Evolutionary conservation across 208 protist genomes (phyloP).

Genomic region (Trypanosoma vivax): DNA sequence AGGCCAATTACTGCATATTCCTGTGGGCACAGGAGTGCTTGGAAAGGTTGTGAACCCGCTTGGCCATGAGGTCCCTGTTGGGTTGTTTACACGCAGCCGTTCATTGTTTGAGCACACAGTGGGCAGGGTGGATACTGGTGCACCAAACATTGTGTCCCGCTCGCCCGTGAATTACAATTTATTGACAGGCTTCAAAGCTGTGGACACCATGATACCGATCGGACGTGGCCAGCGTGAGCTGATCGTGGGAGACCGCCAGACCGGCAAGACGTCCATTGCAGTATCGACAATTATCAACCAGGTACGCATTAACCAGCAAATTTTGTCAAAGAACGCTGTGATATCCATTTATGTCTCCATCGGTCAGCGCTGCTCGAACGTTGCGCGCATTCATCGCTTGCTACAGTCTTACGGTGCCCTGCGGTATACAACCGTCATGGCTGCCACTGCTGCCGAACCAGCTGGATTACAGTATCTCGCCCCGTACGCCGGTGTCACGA

Average conservation of each 20-base stretch:
- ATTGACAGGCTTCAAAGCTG: slow-evolving; percentile 89
- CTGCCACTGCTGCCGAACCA: slow-evolving; percentile 87
- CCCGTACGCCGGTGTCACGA: slow-evolving; percentile 86
- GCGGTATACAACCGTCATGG: slow-evolving; percentile 87
- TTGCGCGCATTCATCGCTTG: slow-evolving; percentile 86
- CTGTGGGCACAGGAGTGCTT: slow-evolving; percentile 70
- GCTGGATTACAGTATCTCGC: slow-evolving; percentile 90
- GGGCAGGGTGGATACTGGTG: slow-evolving; percentile 85
- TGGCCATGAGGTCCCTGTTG: slow-evolving; percentile 72
- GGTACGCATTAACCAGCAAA: slow-evolving; percentile 84
- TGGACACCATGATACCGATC: slow-evolving; percentile 92
- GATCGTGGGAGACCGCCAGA: slow-evolving; percentile 93
- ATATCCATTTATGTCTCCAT: slow-evolving; percentile 92
- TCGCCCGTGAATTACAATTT: slow-evolving; percentile 91
- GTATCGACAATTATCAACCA: slow-evolving; percentile 93
- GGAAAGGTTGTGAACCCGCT: slow-evolving; percentile 86
- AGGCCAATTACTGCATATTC: slow-evolving; percentile 78
- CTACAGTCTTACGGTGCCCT: slow-evolving; percentile 79
- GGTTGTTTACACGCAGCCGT: slow-evolving; percentile 51
- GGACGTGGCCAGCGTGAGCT: slow-evolving; percentile 92
- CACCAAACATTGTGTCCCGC: slow-evolving; percentile 91
- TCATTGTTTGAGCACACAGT: slow-evolving; percentile 46
- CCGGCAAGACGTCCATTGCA: slow-evolving; percentile 91
- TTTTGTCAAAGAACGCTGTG: slow-evolving; percentile 84
- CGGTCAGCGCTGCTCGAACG: slow-evolving; percentile 91